Evolutionary conservation across 108 stramenopile species (phyloP).

Genomic region (Nitzschia palea): DNA sequence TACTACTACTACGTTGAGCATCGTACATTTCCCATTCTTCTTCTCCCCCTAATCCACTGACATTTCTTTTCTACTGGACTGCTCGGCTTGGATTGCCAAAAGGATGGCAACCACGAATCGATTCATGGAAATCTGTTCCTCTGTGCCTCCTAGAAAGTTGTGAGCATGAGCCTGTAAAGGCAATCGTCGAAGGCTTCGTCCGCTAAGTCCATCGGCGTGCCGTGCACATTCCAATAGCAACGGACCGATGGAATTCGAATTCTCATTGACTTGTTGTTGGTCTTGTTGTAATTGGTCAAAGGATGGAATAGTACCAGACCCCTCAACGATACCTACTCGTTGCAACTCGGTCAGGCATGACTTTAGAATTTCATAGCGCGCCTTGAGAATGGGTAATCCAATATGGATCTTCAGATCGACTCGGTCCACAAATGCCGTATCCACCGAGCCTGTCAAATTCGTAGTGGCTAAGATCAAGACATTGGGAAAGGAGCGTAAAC

Average conservation of each 20-base stretch:
- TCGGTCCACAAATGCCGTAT: slow-evolving; percentile 84
- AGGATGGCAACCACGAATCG: slow-evolving; percentile 29
- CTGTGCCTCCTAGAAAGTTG: not conserved
- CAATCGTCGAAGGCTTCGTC: slow-evolving; percentile 49
- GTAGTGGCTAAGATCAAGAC: slow-evolving; percentile 82
- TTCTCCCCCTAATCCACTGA: too few relatives aligned
- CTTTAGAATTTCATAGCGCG: slow-evolving; percentile 61
- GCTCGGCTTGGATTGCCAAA: slow-evolving; percentile 20
- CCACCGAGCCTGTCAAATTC: slow-evolving; percentile 74
- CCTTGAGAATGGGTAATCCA: slow-evolving; percentile 52
- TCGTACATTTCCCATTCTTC: too few relatives aligned
- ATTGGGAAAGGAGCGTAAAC: slow-evolving; percentile 64
- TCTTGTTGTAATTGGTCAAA: not conserved
- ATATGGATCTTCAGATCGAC: slow-evolving; percentile 74
- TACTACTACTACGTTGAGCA: too few relatives aligned
- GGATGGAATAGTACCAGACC: not conserved
- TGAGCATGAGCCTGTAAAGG: slow-evolving; percentile 55
- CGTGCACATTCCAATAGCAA: slow-evolving; percentile 28
- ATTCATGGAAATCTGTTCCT: not conserved
- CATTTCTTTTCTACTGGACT: not conserved
- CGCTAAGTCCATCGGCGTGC: slow-evolving; percentile 49
- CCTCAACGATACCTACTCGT: slow-evolving; percentile 55
- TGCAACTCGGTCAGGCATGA: slow-evolving; percentile 69
- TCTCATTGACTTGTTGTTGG: not conserved
- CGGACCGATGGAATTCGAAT: not conserved